A percentile compares a stretch with the other conserved stretches of the same genome.
Evolutionary conservation across 2,329 filamentous ascomycete species (phyloP).

Genomic region (Davidsoniella virescens): DNA sequence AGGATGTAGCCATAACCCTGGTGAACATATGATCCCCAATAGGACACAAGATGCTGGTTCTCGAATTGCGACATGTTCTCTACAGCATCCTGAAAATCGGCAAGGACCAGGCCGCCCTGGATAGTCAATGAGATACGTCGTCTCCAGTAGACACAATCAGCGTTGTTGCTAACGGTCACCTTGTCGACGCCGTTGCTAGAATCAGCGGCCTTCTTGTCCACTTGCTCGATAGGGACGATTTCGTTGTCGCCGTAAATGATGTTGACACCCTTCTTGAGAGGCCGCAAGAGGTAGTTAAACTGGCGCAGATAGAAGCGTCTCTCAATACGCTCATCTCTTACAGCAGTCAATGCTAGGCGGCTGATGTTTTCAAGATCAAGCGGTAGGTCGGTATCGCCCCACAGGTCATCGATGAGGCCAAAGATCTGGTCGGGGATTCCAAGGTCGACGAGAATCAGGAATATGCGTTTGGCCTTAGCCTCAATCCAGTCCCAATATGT

Average conservation of each 20-base stretch:
- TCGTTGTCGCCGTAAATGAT: conserved; percentile 50
- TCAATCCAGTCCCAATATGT: conserved; percentile 70
- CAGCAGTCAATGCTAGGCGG: conserved; percentile 42
- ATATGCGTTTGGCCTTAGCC: conserved; percentile 50
- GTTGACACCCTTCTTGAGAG: conserved; percentile 43
- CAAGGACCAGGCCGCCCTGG: conserved; percentile 27
- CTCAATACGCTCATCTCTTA: conserved; percentile 46
- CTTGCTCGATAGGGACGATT: conserved; percentile 50
- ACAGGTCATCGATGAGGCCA: conserved; percentile 55
- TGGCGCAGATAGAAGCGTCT: conserved; percentile 54
- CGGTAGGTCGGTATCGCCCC: conserved; percentile 62
- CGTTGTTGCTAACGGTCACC: conserved; percentile 46
- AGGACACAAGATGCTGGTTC: conserved; percentile 53
- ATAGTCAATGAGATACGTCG: conserved; percentile 32
- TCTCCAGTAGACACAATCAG: conserved; percentile 40
- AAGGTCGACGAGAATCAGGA: conserved; percentile 54
- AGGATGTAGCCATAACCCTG: conserved; percentile 48
- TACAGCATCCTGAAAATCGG: conserved; percentile 45
- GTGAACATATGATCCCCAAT: conserved; percentile 55
- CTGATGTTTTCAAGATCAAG: conserved; percentile 49
- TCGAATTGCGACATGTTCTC: conserved; percentile 40
- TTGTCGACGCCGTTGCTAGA: conserved; percentile 31
- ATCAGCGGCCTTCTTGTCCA: conserved; percentile 38
- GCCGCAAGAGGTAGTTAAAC: conserved; percentile 52
- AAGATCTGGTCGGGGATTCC: conserved; percentile 61